Base-by-base conservation (phyloP, 2,329 filamentous ascomycete genomes). In the Cercospora canescens region DNA sequence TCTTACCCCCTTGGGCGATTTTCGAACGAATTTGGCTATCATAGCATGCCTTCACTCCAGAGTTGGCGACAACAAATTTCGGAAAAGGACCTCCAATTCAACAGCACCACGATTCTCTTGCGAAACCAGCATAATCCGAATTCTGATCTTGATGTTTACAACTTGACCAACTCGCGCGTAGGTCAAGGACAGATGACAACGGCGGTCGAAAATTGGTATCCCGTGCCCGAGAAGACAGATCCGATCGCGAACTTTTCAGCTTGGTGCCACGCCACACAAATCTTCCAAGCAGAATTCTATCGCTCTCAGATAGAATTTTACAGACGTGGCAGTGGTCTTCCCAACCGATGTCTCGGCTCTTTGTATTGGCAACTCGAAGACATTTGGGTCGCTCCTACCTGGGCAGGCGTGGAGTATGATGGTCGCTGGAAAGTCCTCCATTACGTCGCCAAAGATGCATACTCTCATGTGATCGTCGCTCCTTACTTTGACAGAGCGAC, bases 361-460 rank as follows among this genome's bases (percentile, higher is more conserved):
- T 73, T 90, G 5, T 89, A 89, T 74, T 90, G 87, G 88, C 87
- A 89, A 71, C 79, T 90, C 1, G 86, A 89, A 69, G 87, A 89
- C 71, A 84, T 88, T 65, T 75, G 72, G 73, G 86, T 87, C 69
- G 87, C 86, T 1, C 87, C 87, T 0, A 88, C 86, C 0, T 89
- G 87, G 87, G 85, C 87, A 0, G 84, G 86, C 0, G 85, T 89
- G 35, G 87, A 89, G 73, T 88, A 88, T 66, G 84, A 85, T 58
- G 87, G 87, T 0, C 79, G 87, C 1, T 89, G 87, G 86, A 89
- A 89, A 73, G 81, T 88, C 0, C 75, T 89, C 18, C 87, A 89
- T 65, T 86, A 89, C 64, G 78, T 82, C 1, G 83, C 84, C 2
- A 85, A 84, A 64, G 85, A 89, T 63, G 83, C 86, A 26, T 89